Conservation (phyloP, 257 asterid species). For the Asclepias syriaca region DNA sequence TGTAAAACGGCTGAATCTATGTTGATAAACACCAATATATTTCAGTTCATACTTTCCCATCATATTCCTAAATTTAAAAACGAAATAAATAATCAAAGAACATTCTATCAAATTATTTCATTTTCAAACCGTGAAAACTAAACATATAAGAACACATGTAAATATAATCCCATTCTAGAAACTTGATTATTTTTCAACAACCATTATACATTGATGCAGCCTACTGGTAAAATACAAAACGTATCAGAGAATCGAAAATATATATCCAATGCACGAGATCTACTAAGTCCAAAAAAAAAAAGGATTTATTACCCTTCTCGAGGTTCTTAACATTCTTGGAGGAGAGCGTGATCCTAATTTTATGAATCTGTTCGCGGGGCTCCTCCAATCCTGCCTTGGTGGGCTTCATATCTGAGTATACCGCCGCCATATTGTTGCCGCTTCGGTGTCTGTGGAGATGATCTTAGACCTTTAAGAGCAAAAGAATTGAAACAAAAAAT, state of each 20-base stretch:
- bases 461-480: background rate
- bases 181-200: too few species aligned
- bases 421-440: conserved; percentile 35
- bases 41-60: background rate
- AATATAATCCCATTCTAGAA: background rate
- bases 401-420: conserved; percentile 41
- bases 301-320: conserved; percentile 24
- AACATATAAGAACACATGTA: background rate
- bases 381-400: conserved; percentile 39
- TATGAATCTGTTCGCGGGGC: conserved; percentile 36
- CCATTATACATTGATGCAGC: too few species aligned
- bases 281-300: background rate
- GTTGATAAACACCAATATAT: too few species aligned
- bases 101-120: background rate
- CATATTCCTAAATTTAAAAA: background rate
- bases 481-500: too few species aligned
- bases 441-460: background rate
- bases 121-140: background rate
- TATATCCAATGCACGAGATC: background rate
- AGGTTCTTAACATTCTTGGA: conserved; percentile 42
- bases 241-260: background rate
- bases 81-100: too few species aligned
- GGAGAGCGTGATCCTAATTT: conserved; percentile 46
- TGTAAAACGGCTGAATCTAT: too few species aligned
- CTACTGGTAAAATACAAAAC: background rate